Evolutionary conservation across 176 grass and related monocot species (phyloP).

Genomic region (Phragmites australis): DNA sequence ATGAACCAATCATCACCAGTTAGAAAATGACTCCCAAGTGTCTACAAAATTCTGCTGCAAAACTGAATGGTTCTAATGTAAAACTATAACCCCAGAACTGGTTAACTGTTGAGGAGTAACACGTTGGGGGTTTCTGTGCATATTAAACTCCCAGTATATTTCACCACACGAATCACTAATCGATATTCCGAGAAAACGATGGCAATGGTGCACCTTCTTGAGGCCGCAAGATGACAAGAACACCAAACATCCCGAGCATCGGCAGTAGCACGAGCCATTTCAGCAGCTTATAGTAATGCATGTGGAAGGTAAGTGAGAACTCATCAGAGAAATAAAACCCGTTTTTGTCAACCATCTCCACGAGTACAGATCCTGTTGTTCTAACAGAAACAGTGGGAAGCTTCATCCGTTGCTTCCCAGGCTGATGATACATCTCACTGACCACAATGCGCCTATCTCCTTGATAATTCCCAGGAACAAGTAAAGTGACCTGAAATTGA

Average conservation of each 20-base stretch:
- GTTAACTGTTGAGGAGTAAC: slow-evolving; percentile 27
- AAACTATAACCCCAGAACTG: slow-evolving; percentile 27
- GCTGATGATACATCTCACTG: slow-evolving; percentile 58
- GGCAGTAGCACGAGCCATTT: slow-evolving; percentile 94
- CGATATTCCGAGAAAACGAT: slow-evolving; percentile 83
- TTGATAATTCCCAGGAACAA: slow-evolving; percentile 96
- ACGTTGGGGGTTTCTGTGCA: slow-evolving; percentile 6
- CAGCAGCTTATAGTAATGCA: slow-evolving; percentile 92
- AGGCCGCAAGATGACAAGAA: slow-evolving; percentile 83
- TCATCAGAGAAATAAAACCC: slow-evolving; percentile 91
- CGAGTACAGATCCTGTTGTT: slow-evolving; percentile 75
- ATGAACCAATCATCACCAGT: slow-evolving; percentile 14
- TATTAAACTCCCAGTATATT: slow-evolving; percentile 24
- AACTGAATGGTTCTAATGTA: slow-evolving; percentile 24
- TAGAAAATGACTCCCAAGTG: slow-evolving; percentile 3
- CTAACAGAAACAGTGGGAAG: slow-evolving; percentile 96
- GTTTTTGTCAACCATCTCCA: slow-evolving; percentile 95
- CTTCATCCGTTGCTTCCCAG: slow-evolving; percentile 76
- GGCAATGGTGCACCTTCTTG: slow-evolving; percentile 88
- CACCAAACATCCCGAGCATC: slow-evolving; percentile 89
- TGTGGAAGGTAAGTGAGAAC: slow-evolving; percentile 94
- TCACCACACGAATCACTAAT: slow-evolving; percentile 45
- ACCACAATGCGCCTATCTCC: slow-evolving; percentile 74
- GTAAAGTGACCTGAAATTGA: slow-evolving; percentile 75
- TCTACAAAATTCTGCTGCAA: slow-evolving; percentile 35